phyloP scores from a whole-genome alignment of 371 early-diverging fungal genomes.

The Batrachochytrium dendrobatidis region DNA sequence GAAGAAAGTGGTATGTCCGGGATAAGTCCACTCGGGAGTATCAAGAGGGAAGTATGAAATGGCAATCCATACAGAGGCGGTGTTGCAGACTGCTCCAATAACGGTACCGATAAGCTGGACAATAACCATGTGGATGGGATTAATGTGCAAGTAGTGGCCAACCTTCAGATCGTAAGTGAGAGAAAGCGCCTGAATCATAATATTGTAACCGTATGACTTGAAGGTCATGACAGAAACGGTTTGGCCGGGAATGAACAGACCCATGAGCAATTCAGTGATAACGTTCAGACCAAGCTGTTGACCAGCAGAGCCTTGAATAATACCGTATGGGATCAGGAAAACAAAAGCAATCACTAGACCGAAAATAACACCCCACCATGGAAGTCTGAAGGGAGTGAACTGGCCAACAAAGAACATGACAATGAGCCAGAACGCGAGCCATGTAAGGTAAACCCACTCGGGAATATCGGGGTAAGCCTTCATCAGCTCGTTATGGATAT shows the following conservation, averaged over 20 bases:
- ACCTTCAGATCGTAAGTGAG: slow-evolving; percentile 34
- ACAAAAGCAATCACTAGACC: slow-evolving; percentile 56
- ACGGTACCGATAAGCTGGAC: slow-evolving; percentile 25
- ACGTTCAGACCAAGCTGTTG: slow-evolving; percentile 28
- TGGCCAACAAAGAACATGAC: slow-evolving; percentile 14
- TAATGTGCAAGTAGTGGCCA: slow-evolving; percentile 41
- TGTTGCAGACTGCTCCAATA: slow-evolving; percentile 18
- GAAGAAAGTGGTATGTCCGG: slow-evolving; percentile 33
- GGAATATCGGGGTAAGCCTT: slow-evolving; percentile 34
- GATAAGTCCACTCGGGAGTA: slow-evolving; percentile 5
- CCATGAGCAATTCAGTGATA: slow-evolving; percentile 33
- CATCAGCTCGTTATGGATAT: too few relatives aligned
- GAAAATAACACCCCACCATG: slow-evolving; percentile 45
- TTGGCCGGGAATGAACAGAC: slow-evolving; percentile 21
- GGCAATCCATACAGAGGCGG: slow-evolving; percentile 17
- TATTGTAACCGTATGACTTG: slow-evolving; percentile 30
- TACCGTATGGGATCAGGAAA: slow-evolving; percentile 65
- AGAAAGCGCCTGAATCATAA: slow-evolving; percentile 24
- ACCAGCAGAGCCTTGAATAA: slow-evolving; percentile 28
- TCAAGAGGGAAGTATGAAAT: slow-evolving; percentile 10
- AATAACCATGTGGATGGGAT: slow-evolving; percentile 24
- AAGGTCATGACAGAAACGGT: slow-evolving; percentile 25
- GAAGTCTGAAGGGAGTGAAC: slow-evolving; percentile 21
- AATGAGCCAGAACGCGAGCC: too few relatives aligned
- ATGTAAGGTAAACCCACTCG: slow-evolving; percentile 19